Conservation (phyloP, 2,329 filamentous ascomycete genomes). For the Onygenales sp. region DNA sequence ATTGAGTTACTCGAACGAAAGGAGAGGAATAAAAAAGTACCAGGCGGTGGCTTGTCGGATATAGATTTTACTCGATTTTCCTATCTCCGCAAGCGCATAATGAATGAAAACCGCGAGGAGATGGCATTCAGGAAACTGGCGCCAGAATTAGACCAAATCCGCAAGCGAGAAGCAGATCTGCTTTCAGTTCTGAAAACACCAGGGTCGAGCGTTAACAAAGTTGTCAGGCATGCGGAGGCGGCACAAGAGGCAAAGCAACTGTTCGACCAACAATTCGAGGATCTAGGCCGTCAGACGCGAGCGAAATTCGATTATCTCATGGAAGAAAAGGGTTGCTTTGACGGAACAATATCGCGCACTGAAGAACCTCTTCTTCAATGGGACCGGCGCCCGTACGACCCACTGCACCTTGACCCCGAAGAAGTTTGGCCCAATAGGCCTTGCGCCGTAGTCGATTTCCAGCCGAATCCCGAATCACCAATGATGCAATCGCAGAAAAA, state of each 20-base stretch:
- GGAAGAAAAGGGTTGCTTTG: slow-evolving; percentile 1
- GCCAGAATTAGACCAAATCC: neutral
- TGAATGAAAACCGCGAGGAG: slow-evolving; percentile 1
- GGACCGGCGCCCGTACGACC: slow-evolving; percentile 64
- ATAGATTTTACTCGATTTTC: neutral
- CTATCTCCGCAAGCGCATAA: neutral
- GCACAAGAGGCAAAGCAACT: neutral
- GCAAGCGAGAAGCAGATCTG: neutral
- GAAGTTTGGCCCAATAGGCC: slow-evolving; percentile 58
- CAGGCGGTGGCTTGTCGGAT: neutral
- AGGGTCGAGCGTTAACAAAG: neutral
- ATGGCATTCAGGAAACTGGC: neutral
- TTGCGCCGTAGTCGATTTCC: slow-evolving; percentile 26
- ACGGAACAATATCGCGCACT: neutral
- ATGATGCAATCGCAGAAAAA: slow-evolving; percentile 13
- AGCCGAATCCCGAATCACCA: slow-evolving; percentile 19
- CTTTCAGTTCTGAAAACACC: neutral
- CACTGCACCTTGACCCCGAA: slow-evolving; percentile 45
- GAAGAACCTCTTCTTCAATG: slow-evolving; percentile 49
- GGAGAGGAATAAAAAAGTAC: neutral
- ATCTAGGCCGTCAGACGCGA: too few species aligned
- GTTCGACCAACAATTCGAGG: too few species aligned
- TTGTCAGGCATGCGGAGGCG: neutral
- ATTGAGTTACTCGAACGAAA: slow-evolving; percentile 26
- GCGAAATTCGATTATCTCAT: neutral